Conservation (phyloP, 257 asterid genomes). For the Anisodus tanguticus region DNA sequence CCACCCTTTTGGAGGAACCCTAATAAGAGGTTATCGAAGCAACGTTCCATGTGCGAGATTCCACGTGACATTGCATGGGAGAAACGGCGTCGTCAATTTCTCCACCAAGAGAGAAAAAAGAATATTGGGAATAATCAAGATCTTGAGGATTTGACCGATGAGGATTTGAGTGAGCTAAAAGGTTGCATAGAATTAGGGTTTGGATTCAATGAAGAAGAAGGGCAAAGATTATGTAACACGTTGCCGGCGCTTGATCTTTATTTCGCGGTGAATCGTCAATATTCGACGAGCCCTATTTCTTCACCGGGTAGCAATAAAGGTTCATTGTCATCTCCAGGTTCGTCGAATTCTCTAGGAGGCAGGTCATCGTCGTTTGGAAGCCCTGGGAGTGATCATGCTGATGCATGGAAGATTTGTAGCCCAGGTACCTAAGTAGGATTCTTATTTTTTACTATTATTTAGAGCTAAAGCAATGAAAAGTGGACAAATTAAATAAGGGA, state of each 20-base stretch:
- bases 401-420: constrained; percentile 43
- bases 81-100: constrained; percentile 64
- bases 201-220: constrained; percentile 78
- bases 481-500: background rate
- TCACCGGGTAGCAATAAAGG: constrained; percentile 52
- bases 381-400: constrained; percentile 31
- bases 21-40: constrained; percentile 58
- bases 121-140: constrained; percentile 32
- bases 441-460: background rate
- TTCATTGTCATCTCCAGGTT: background rate
- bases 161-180: constrained; percentile 75
- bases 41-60: constrained; percentile 75
- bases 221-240: constrained; percentile 64
- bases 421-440: constrained; percentile 37
- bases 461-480: background rate
- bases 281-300: constrained; percentile 51
- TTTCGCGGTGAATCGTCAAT: constrained; percentile 71
- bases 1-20: constrained; percentile 76
- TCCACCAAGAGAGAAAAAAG: constrained; percentile 47
- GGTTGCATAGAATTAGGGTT: constrained; percentile 89
- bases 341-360: constrained; percentile 26
- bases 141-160: constrained; percentile 58
- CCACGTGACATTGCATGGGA: constrained; percentile 84
- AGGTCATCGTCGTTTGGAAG: constrained; percentile 47
- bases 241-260: constrained; percentile 86